Percentiles rank a stretch among this genome's conserved stretches.
Conservation (phyloP, 2,329 filamentous ascomycete species). For the Chrysoporthe deuterocubensis region DNA sequence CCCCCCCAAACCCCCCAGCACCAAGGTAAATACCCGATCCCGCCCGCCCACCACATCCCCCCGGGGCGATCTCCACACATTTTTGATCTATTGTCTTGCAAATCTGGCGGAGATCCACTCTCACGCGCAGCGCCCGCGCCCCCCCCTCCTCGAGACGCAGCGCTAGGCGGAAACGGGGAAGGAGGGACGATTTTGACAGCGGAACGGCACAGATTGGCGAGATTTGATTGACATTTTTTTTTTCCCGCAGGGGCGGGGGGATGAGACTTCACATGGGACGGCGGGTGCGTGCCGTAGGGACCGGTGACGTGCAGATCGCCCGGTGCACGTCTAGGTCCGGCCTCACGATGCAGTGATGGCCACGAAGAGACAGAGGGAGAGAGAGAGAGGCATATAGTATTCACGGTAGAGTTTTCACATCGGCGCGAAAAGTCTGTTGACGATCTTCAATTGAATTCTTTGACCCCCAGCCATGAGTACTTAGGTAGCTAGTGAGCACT, state of each 20-base stretch:
- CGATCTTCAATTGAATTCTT: neutral
- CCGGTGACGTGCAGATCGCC: neutral
- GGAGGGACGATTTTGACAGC: neutral
- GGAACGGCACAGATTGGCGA: conserved; percentile 5
- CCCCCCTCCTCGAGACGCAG: neutral
- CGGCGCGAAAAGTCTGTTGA: neutral
- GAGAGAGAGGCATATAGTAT: too few relatives aligned
- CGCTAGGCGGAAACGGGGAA: neutral
- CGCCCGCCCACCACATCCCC: neutral
- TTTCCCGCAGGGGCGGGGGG: too few relatives aligned
- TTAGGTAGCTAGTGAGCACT: neutral
- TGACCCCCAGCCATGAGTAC: neutral
- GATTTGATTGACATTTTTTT: neutral
- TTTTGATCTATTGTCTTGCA: neutral
- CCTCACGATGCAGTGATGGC: too few relatives aligned
- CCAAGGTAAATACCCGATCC: too few relatives aligned
- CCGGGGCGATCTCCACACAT: neutral
- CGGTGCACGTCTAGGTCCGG: too few relatives aligned
- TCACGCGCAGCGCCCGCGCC: neutral
- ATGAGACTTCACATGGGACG: too few relatives aligned
- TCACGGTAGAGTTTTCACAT: neutral
- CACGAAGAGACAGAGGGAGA: too few relatives aligned
- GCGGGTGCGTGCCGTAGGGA: neutral
- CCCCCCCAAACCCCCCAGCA: neutral
- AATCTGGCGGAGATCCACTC: neutral